Conservation (phyloP, 345 rosid genomes). For the Linum tenue region DNA sequence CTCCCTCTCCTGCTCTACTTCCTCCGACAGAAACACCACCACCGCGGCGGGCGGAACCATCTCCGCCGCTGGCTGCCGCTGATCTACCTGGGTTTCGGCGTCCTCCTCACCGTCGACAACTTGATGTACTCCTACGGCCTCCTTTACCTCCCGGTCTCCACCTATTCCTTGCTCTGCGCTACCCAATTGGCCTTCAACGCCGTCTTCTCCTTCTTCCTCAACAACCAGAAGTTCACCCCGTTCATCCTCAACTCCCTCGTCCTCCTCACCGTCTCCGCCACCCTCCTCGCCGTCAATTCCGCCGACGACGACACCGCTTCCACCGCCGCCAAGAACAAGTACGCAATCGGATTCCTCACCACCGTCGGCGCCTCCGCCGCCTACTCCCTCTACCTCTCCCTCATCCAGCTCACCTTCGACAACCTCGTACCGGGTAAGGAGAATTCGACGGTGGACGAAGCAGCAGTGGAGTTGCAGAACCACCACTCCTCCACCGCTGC, state of each 20-base stretch:
- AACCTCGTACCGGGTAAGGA: slow-evolving; percentile 32
- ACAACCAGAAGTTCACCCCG: slow-evolving; percentile 44
- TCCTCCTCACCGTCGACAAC: slow-evolving; percentile 38
- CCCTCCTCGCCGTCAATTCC: slow-evolving; percentile 39
- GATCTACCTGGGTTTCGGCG: slow-evolving; percentile 15
- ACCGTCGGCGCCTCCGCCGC: slow-evolving; percentile 41
- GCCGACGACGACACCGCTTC: slow-evolving; percentile 21
- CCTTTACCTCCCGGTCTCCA: slow-evolving; percentile 46
- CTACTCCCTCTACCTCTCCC: slow-evolving; percentile 38
- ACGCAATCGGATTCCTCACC: slow-evolving; percentile 35
- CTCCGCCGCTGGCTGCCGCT: slow-evolving; percentile 20
- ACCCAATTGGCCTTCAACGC: slow-evolving; percentile 52
- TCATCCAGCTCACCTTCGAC: slow-evolving; percentile 36
- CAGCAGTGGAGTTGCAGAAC: background rate
- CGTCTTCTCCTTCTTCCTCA: slow-evolving; percentile 37
- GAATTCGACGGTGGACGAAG: background rate
- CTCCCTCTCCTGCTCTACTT: slow-evolving; percentile 31
- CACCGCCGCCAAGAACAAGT: slow-evolving; percentile 18
- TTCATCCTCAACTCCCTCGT: slow-evolving; percentile 38
- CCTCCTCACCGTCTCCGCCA: slow-evolving; percentile 42
- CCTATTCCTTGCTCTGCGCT: slow-evolving; percentile 46
- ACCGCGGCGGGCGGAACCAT: slow-evolving; percentile 8
- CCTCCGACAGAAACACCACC: background rate
- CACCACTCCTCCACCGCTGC: too few species aligned
- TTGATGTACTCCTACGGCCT: slow-evolving; percentile 52